Evolutionary conservation across 345 rosid species (phyloP), one percentile per base, ranked within the genome.

Genomic region (Excoecaria cochinchinensis): DNA sequence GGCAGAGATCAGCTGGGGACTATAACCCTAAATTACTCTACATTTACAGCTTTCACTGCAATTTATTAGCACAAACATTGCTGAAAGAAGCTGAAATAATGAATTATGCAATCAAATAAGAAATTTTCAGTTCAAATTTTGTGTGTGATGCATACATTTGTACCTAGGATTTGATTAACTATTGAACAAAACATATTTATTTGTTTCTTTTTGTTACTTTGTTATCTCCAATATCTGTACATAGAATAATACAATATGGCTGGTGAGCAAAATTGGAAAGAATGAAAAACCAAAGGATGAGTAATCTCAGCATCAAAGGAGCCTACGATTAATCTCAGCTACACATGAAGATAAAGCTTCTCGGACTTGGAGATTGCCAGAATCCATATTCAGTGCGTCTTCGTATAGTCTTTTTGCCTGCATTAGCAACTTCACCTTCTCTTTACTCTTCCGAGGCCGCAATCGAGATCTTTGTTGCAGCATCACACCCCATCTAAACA

Each of bases 401-500:
- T 90, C 92, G 15, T 89, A 90, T 40, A 90, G 78, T 73, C 89
- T 84, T 77, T 76, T 82, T 13, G 92, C 91, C 67, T 90, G 91
- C 74, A 84, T 84, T 51, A 90, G 85, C 74, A 89, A 77, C 77
- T 89, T 89, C 79, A 85, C 69, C 83, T 85, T 90, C 79, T 87
- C 90, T 70, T 82, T 87, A 75, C 90, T 76, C 31, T 75, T 84
- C 46, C 73, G 13, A n/a, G 87, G 89, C 80, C 87, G 77, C 70
- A 90, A 70, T 40, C 84, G 89, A 39, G 92, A 90, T 82, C 92
- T 86, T 73, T 90, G 90, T 69, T 90, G 95, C 88, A 90, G 79
- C 21, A 72, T 82, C 73, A 82, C 74, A 47, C 89, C 95, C 95
- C 92, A 90, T 85, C 92, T 84, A 78, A 82, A 85, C 36, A 90